A percentile compares a stretch with the other conserved stretches of the same genome.
phyloP scores from a whole-genome alignment of 2,329 filamentous ascomycete species.

The Diaporthe sp. region DNA sequence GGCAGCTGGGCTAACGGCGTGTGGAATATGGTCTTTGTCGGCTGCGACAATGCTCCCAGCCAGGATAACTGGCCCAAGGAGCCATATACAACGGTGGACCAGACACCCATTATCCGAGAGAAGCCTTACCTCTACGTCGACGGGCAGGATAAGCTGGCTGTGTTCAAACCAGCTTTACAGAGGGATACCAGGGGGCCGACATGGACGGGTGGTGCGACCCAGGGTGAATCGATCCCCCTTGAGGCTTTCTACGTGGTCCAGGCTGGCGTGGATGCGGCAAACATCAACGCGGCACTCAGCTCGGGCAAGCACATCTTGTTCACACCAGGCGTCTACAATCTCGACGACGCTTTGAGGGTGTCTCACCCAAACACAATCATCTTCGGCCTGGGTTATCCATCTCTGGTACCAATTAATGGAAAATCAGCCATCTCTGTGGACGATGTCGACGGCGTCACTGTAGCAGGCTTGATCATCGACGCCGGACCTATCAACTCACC shows the following conservation, averaged over 20 bases:
- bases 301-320: slow-evolving; percentile 50
- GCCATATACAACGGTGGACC: slow-evolving; percentile 50
- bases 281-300: slow-evolving; percentile 49
- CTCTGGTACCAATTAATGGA: slow-evolving; percentile 48
- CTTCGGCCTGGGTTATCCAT: slow-evolving; percentile 50
- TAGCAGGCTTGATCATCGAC: slow-evolving; percentile 52
- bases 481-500: slow-evolving; percentile 47
- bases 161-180: slow-evolving; percentile 50
- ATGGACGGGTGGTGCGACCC: slow-evolving; percentile 47
- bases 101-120: slow-evolving; percentile 50
- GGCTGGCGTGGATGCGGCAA: slow-evolving; percentile 43
- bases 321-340: slow-evolving; percentile 50
- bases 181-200: slow-evolving; percentile 48
- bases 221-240: slow-evolving; percentile 49
- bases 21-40: slow-evolving; percentile 54
- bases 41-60: slow-evolving; percentile 48
- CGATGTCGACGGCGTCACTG: slow-evolving; percentile 50
- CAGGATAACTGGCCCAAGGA: slow-evolving; percentile 47
- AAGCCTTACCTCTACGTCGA: slow-evolving; percentile 50
- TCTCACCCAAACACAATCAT: slow-evolving; percentile 48
- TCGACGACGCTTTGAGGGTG: slow-evolving; percentile 48
- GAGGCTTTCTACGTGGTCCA: slow-evolving; percentile 49
- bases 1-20: slow-evolving; percentile 52
- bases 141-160: slow-evolving; percentile 46
- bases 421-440: slow-evolving; percentile 47